Conservation (phyloP, 2,329 filamentous ascomycete species). For the Grosmannia penicillata region DNA sequence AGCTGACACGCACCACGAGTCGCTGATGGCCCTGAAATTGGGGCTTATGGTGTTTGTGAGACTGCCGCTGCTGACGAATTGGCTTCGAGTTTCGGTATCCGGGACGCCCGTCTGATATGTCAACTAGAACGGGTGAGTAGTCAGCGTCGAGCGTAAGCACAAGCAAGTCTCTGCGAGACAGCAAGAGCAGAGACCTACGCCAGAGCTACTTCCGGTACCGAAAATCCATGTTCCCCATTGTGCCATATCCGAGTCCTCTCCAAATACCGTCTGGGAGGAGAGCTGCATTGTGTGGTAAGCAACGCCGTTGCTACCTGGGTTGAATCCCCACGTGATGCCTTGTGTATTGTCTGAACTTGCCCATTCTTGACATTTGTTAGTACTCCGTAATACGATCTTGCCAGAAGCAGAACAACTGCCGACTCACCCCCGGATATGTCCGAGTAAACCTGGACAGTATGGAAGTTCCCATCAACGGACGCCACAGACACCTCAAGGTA, state of each 20-base stretch:
- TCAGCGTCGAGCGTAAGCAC: neutral
- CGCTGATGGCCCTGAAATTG: constrained; percentile 50
- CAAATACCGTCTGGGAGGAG: constrained; percentile 46
- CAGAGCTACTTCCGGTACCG: constrained; percentile 42
- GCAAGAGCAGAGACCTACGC: constrained; percentile 17
- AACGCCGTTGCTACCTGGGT: constrained; percentile 32
- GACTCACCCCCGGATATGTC: constrained; percentile 53
- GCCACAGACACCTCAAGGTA: constrained; percentile 51
- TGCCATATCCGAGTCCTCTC: constrained; percentile 53
- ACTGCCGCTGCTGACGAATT: constrained; percentile 48
- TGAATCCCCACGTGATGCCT: constrained; percentile 45
- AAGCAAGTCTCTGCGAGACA: no score
- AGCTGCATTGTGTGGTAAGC: constrained; percentile 51
- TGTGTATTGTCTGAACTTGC: constrained; percentile 44
- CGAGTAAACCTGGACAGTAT: constrained; percentile 56
- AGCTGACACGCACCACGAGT: constrained; percentile 34
- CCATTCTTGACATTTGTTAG: no score
- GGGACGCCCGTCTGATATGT: constrained; percentile 53
- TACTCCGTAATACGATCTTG: neutral
- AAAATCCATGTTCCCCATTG: constrained; percentile 77
- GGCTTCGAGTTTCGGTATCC: constrained; percentile 48
- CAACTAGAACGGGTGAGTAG: constrained; percentile 24
- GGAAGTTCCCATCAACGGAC: constrained; percentile 45
- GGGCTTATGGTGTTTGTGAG: constrained; percentile 51
- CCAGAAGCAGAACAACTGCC: neutral